These are phyloP conservation scores for Coniophora puteana DNA, from an alignment of 1,284 basidiomycete genomes.

Conservation along the genomic window DNA sequence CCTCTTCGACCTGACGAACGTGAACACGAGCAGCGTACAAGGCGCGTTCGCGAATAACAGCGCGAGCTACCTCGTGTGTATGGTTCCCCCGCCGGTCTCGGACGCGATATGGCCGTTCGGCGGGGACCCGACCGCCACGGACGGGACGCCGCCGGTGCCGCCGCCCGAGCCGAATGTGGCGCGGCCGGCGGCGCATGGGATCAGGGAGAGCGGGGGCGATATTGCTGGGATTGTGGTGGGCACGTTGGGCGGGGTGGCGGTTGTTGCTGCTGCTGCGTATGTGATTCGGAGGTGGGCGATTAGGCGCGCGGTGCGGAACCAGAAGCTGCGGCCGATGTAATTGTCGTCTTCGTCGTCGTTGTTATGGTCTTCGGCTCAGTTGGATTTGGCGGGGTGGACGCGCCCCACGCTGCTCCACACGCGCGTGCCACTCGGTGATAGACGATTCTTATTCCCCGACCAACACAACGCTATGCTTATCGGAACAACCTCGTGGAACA, in stretches of 20 bases:
- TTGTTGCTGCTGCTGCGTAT: conserved; percentile 38
- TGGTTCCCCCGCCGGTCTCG: conserved; percentile 59
- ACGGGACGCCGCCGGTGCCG: conserved; percentile 12
- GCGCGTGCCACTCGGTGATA: no score
- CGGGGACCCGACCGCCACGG: conserved; percentile 37
- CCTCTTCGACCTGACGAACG: conserved; percentile 48
- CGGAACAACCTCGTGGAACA: no score
- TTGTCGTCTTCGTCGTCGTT: no score
- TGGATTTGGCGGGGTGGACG: no score
- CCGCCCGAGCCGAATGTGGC: conserved; percentile 15
- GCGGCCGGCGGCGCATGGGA: conserved; percentile 14
- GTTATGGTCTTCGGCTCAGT: no score
- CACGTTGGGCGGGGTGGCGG: conserved; percentile 44
- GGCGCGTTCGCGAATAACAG: conserved; percentile 46
- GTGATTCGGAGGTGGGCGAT: conserved; percentile 47
- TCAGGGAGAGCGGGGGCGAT: conserved; percentile 29
- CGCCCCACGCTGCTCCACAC: no score
- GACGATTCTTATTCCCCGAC: no score
- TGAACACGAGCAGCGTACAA: conserved; percentile 42
- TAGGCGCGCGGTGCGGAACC: conserved; percentile 26
- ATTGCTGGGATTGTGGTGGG: conserved; percentile 54
- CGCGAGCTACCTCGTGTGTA: conserved; percentile 57
- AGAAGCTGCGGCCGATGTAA: no score
- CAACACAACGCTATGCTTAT: no score
- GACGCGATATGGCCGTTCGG: conserved; percentile 76